Conservation (phyloP, 2,329 filamentous ascomycete species). For the Penicillium sp. region DNA sequence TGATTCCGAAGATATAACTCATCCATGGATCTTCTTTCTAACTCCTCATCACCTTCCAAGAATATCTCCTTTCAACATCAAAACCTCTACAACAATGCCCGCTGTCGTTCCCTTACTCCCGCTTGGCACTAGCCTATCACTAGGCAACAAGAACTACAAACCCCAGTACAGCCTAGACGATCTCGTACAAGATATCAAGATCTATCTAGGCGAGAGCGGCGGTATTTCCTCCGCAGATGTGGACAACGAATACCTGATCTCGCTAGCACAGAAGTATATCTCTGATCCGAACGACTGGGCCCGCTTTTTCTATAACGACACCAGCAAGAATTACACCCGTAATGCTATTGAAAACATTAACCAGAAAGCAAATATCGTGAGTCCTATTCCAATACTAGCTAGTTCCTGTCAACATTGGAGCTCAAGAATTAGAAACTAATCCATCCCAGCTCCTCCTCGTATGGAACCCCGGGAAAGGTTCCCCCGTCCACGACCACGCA, state of each 20-base stretch:
- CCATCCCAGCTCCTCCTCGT: conserved; percentile 23
- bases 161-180: conserved; percentile 18
- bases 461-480: conserved; percentile 32
- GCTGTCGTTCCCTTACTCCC: conserved; percentile 10
- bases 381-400: neutral
- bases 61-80: neutral
- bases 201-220: conserved; percentile 20
- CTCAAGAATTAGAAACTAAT: neutral
- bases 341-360: conserved; percentile 30
- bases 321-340: conserved; percentile 28
- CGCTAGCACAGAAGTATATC: conserved; percentile 22
- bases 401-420: neutral
- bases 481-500: conserved; percentile 30
- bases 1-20: neutral
- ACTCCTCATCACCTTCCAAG: neutral
- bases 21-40: neutral
- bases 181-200: conserved; percentile 24
- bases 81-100: conserved; percentile 10
- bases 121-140: conserved; percentile 10
- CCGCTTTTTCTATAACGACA: conserved; percentile 24
- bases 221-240: conserved; percentile 24
- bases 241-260: conserved; percentile 21
- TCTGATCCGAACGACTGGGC: conserved; percentile 25
- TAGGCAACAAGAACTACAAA: conserved; percentile 15
- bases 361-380: conserved; percentile 27